Evolutionary conservation across 345 rosid genomes (phyloP), one percentile per base, ranked within the genome.

Genomic region (Balakata baccata): DNA sequence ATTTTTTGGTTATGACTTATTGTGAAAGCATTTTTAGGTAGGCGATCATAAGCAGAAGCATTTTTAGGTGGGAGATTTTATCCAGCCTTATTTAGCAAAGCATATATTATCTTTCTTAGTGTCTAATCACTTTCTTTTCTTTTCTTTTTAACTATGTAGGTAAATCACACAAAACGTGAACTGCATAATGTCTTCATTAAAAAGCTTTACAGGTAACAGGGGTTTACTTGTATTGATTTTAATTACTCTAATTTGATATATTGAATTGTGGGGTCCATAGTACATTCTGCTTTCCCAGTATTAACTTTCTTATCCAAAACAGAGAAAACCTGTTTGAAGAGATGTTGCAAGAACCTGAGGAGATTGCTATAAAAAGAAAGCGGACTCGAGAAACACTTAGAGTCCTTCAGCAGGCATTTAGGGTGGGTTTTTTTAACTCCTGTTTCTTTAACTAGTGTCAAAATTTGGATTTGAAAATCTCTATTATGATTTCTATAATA

Each of bases 241-340:
- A 58, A 13, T 63, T 56, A 16, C 20, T 43, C 12, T 7, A 54
- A 57, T 71, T 70, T 61, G 20, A 38, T 53, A 4, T n/a, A 58
- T 25, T 41, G 12, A 41, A 20, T n/a, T 60, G 1, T 59, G n/a
- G 5, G 11, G 52, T 38, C 18, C 54, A 14, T 52, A 43, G 49
- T 59, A 7, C 52, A 37, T n/a, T 1, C 25, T 39, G 46, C 4
- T 17, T 25, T 51, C 23, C 51, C n/a, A 7, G 1, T 47, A 25
- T 47, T 70, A n/a, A 41, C 38, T 62, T 60, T 69, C 52, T 83
- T 20, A 17, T 68, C 75, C 45, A 17, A 70, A 81, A 74, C 89
- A 93, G 99, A 72, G 99, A 96, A 74, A 93, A 91, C 85, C 85
- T 96, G 75, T 96, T 96, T 72, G 98, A 96, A 82, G 98, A 96